Percentiles rank a stretch among this genome's conserved stretches.
These are phyloP conservation scores for Gonapodya prolifera DNA, from an alignment of 192 early-diverging fungal species.

Conservation along the genomic window DNA sequence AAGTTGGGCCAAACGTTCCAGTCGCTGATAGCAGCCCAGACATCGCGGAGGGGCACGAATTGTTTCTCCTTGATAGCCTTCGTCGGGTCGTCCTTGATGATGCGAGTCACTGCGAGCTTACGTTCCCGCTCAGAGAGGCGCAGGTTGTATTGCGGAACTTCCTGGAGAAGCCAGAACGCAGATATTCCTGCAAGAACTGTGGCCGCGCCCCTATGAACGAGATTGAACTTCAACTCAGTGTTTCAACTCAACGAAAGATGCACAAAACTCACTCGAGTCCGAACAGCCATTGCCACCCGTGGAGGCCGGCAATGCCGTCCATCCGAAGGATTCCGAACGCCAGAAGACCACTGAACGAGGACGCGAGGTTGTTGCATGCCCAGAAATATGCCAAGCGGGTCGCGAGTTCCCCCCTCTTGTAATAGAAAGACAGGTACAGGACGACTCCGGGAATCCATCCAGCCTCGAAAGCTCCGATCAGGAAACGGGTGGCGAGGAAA, in stretches of 20 bases:
- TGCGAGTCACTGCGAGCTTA: constrained; percentile 40
- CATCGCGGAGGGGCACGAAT: constrained; percentile 14
- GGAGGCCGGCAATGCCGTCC: constrained; percentile 30
- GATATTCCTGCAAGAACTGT: constrained; percentile 33
- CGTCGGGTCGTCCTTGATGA: constrained; percentile 41
- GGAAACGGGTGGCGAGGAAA: constrained; percentile 30
- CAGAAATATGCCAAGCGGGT: constrained; percentile 35
- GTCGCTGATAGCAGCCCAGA: constrained; percentile 11
- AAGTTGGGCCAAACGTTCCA: constrained; percentile 21
- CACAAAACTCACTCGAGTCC: constrained; percentile 25
- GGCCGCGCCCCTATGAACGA: constrained; percentile 20
- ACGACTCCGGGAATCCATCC: constrained; percentile 33
- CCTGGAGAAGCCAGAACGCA: constrained; percentile 43
- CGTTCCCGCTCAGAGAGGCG: constrained; percentile 41
- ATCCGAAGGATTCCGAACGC: constrained; percentile 42
- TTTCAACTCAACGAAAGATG: too few species aligned
- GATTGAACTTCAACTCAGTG: neutral
- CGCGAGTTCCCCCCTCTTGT: constrained; percentile 34
- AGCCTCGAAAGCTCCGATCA: constrained; percentile 39
- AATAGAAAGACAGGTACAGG: constrained; percentile 35
- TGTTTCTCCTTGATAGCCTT: constrained; percentile 28
- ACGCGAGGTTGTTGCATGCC: constrained; percentile 32
- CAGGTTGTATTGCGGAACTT: constrained; percentile 26
- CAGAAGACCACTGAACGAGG: constrained; percentile 36
- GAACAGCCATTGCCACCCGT: constrained; percentile 59